A percentile compares a stretch with the other conserved stretches of the same genome.
These are phyloP conservation scores for Cladosporium velox DNA, from an alignment of 2,329 filamentous ascomycete genomes.

Conservation along the genomic window DNA sequence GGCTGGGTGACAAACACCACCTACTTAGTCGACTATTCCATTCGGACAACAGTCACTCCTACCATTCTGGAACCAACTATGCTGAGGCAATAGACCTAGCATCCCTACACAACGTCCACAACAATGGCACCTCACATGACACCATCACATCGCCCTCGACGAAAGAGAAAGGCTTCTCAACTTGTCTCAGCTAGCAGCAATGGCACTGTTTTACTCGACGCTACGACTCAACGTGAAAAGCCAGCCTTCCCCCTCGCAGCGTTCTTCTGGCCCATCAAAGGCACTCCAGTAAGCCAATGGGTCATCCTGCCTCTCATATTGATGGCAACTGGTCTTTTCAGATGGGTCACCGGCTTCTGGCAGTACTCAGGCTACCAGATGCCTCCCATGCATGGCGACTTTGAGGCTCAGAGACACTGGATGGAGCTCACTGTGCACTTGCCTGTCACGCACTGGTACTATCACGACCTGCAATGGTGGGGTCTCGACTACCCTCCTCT, in stretches of 20 bases:
- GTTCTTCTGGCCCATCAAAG: constrained; percentile 91
- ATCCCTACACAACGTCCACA: background rate
- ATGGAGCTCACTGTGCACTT: constrained; percentile 94
- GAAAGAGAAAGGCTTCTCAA: constrained; percentile 45
- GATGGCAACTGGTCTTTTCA: constrained; percentile 86
- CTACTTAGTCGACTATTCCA: background rate
- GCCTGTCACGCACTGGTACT: constrained; percentile 94
- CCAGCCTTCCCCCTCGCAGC: constrained; percentile 88
- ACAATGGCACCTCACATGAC: constrained; percentile 15
- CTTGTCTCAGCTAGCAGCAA: constrained; percentile 42
- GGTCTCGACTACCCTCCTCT: constrained; percentile 96
- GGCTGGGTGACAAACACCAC: background rate
- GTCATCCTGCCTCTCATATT: constrained; percentile 82
- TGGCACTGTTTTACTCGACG: constrained; percentile 42
- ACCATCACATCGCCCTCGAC: constrained; percentile 40
- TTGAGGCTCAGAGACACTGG: constrained; percentile 97
- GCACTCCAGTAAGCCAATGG: constrained; percentile 80
- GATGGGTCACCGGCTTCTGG: constrained; percentile 92
- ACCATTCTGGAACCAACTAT: background rate
- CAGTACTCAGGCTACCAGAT: constrained; percentile 85
- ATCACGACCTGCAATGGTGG: constrained; percentile 96
- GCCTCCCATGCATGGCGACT: constrained; percentile 93
- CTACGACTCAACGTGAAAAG: constrained; percentile 27
- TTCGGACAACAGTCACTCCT: background rate
- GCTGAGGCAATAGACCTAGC: constrained; percentile 2